A percentile compares a stretch with the other conserved stretches of the same genome.
phyloP scores from a whole-genome alignment of 805 yeast genomes.

The Yarrowia sp. region DNA sequence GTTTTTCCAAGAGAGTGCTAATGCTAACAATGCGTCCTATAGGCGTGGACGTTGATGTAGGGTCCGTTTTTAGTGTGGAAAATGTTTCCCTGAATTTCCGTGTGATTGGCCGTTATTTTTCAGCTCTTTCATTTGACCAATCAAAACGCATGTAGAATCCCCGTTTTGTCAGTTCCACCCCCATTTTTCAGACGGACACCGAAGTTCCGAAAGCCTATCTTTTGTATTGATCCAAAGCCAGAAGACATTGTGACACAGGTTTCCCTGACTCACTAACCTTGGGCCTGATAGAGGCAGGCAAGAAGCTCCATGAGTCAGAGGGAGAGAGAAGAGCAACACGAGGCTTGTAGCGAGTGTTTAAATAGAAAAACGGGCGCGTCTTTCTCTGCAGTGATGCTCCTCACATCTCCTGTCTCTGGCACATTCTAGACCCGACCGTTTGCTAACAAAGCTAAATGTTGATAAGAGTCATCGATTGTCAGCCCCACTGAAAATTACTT shows the following conservation, averaged over 20 bases:
- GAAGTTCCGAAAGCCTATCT: slow-evolving; percentile 24
- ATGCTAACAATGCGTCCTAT: slow-evolving; percentile 3
- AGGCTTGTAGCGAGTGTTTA: neutral
- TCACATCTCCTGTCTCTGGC: neutral
- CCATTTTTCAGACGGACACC: neutral
- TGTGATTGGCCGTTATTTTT: neutral
- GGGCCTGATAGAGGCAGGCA: slow-evolving; percentile 1
- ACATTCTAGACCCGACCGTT: slow-evolving; percentile 32
- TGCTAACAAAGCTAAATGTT: slow-evolving; percentile 34
- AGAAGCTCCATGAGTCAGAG: neutral
- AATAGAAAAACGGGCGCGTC: neutral
- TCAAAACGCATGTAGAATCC: neutral
- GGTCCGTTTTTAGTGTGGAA: slow-evolving; percentile 10
- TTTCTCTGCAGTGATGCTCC: neutral
- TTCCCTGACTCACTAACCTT: slow-evolving; percentile 23
- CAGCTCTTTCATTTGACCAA: neutral
- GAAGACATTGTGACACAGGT: neutral
- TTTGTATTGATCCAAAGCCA: slow-evolving; percentile 1
- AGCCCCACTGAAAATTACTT: slow-evolving; percentile 37
- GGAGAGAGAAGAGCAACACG: neutral
- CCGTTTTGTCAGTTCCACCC: neutral
- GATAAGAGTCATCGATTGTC: slow-evolving; percentile 39
- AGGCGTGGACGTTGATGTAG: slow-evolving; percentile 4
- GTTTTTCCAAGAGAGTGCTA: neutral
- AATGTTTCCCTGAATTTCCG: neutral